Evolutionary conservation across 306 rosid genomes (phyloP).

Genomic region (Dryas octopetala): DNA sequence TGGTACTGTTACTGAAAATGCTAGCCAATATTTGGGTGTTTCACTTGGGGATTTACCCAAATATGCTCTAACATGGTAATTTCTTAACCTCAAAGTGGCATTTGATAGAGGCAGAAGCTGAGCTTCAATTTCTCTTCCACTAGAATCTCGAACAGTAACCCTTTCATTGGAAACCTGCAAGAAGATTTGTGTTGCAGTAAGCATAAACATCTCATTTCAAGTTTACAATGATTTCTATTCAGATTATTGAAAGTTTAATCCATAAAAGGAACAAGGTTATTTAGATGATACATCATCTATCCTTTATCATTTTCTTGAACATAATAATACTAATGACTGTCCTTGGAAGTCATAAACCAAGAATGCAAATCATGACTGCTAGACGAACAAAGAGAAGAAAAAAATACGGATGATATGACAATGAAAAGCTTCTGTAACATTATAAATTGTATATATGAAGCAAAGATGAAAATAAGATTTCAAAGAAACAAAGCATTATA

Average conservation of each 20-base stretch:
- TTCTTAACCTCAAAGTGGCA: slow-evolving; percentile 49
- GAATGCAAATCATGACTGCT: neutral
- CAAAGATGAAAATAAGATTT: neutral
- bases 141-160: slow-evolving; percentile 68
- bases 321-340: neutral
- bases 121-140: slow-evolving; percentile 61
- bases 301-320: neutral
- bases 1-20: slow-evolving; percentile 67
- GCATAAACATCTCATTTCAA: neutral
- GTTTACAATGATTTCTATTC: neutral
- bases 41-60: slow-evolving; percentile 52
- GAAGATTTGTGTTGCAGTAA: slow-evolving; percentile 32
- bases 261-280: neutral
- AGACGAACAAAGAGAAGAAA: neutral
- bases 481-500: neutral
- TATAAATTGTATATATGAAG: neutral
- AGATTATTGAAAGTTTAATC: neutral
- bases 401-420: neutral
- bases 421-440: neutral
- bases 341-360: neutral
- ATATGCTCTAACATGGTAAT: slow-evolving; percentile 54
- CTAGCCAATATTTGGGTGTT: slow-evolving; percentile 68
- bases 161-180: slow-evolving; percentile 63
- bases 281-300: neutral
- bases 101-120: slow-evolving; percentile 72